Percentiles rank a stretch among this genome's conserved stretches.
Conservation (phyloP, 2,329 filamentous ascomycete species). For the Sphaceloma murrayae region DNA sequence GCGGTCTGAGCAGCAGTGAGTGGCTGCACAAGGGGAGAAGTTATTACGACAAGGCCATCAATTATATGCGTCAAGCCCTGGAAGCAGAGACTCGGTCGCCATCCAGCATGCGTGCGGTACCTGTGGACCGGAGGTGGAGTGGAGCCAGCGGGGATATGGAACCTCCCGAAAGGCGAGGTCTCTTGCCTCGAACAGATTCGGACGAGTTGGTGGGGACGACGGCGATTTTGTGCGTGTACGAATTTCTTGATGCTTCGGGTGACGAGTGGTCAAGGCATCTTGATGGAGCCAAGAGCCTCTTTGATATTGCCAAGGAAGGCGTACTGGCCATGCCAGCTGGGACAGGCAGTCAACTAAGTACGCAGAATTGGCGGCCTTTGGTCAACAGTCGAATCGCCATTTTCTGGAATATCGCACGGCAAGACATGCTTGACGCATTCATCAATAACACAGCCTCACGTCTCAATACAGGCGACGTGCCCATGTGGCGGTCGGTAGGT, state of each 20-base stretch:
- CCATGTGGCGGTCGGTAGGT: conserved; percentile 55
- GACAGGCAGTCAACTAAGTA: conserved; percentile 8
- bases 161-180: conserved; percentile 30
- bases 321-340: conserved; percentile 35
- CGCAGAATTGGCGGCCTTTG: conserved; percentile 6
- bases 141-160: conserved; percentile 33
- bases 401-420: conserved; percentile 59
- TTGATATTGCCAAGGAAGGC: conserved; percentile 46
- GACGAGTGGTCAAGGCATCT: conserved; percentile 56
- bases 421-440: conserved; percentile 56
- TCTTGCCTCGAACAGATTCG: conserved; percentile 35
- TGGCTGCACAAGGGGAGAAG: conserved; percentile 52
- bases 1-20: conserved; percentile 32
- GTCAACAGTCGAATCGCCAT: conserved; percentile 49
- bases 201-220: conserved; percentile 57
- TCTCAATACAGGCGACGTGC: conserved; percentile 52
- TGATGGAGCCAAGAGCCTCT: conserved; percentile 54
- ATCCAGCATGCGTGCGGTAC: neutral
- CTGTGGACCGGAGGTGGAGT: conserved; percentile 2
- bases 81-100: conserved; percentile 22
- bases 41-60: conserved; percentile 45
- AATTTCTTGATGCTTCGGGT: conserved; percentile 56
- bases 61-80: conserved; percentile 27
- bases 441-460: conserved; percentile 54
- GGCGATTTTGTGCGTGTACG: conserved; percentile 58